Percentiles rank a stretch among this genome's conserved stretches.
Evolutionary conservation across 345 rosid species (phyloP).

Genomic region (Stellera chamaejasme): DNA sequence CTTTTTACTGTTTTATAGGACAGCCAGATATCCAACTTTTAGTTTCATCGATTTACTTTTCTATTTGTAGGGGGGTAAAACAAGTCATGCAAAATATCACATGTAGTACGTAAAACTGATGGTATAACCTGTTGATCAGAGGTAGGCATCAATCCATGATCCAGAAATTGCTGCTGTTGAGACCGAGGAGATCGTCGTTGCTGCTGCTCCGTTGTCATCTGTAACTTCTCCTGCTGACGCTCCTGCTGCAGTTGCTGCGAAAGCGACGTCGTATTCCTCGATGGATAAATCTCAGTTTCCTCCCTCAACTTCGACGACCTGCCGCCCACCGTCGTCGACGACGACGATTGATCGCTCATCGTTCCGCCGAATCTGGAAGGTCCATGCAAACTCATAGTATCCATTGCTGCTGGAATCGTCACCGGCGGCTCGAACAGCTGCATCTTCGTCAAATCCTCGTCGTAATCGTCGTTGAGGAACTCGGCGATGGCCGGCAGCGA

Average conservation of each 20-base stretch:
- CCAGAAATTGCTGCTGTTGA: slow-evolving; percentile 24
- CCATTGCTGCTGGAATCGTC: slow-evolving; percentile 17
- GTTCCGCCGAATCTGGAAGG: slow-evolving; percentile 21
- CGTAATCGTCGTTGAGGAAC: slow-evolving; percentile 40
- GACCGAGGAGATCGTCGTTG: slow-evolving; percentile 9
- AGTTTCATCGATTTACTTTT: no score
- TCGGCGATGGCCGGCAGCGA: slow-evolving; percentile 42
- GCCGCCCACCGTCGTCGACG: neutral
- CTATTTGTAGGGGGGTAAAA: no score
- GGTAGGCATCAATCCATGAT: slow-evolving; percentile 28
- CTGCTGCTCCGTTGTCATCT: slow-evolving; percentile 12
- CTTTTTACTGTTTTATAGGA: no score
- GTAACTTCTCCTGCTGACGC: slow-evolving; percentile 23
- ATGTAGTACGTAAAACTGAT: no score
- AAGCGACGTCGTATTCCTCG: slow-evolving; percentile 19
- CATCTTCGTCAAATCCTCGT: slow-evolving; percentile 18
- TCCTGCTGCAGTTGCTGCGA: slow-evolving; percentile 41
- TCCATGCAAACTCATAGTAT: slow-evolving; percentile 23
- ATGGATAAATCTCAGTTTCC: slow-evolving; percentile 26
- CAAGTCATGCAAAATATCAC: no score
- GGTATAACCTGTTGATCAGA: slow-evolving; percentile 37
- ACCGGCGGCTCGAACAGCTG: slow-evolving; percentile 21
- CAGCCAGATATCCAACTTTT: no score
- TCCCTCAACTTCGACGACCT: slow-evolving; percentile 27
- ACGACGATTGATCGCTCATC: slow-evolving; percentile 14